Conservation (phyloP, 352 stramenopile genomes). For the Phytophthora fragariae region DNA sequence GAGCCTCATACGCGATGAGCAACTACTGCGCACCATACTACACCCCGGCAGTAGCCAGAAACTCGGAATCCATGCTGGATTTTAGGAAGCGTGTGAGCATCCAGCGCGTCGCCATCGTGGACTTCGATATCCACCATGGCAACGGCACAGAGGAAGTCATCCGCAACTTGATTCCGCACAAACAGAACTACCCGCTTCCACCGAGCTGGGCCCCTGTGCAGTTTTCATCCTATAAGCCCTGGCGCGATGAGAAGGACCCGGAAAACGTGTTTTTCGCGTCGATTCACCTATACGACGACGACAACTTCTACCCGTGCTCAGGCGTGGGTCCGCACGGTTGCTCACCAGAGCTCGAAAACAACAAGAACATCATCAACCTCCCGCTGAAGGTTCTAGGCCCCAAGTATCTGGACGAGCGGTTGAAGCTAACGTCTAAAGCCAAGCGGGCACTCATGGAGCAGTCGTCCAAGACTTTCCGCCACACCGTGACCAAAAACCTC, state of each 20-base stretch:
- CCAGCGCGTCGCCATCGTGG: constrained; percentile 63
- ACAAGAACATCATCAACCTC: constrained; percentile 65
- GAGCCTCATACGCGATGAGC: constrained; percentile 62
- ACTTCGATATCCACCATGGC: constrained; percentile 78
- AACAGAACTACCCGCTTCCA: constrained; percentile 71
- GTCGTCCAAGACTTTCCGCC: constrained; percentile 54
- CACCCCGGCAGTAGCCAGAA: constrained; percentile 10
- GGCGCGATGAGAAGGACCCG: constrained; percentile 66
- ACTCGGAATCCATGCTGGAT: constrained; percentile 1
- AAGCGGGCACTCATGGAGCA: constrained; percentile 61
- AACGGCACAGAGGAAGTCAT: constrained; percentile 77
- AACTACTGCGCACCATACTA: constrained; percentile 60
- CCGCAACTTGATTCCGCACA: constrained; percentile 64
- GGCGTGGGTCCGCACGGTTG: constrained; percentile 55
- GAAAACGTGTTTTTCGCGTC: constrained; percentile 77
- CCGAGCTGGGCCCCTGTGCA: constrained; percentile 65
- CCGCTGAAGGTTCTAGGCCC: constrained; percentile 58
- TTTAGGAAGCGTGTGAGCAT: constrained; percentile 32
- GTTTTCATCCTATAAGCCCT: constrained; percentile 74
- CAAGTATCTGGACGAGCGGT: constrained; percentile 63
- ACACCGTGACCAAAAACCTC: constrained; percentile 53
- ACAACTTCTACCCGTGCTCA: constrained; percentile 75
- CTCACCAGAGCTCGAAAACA: constrained; percentile 53
- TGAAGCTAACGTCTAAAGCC: constrained; percentile 63
- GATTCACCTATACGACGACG: constrained; percentile 68